A percentile compares a stretch with the other conserved stretches of the same genome.
Evolutionary conservation across 1,139 yeast species (phyloP).

Genomic region (Pichia sp.): DNA sequence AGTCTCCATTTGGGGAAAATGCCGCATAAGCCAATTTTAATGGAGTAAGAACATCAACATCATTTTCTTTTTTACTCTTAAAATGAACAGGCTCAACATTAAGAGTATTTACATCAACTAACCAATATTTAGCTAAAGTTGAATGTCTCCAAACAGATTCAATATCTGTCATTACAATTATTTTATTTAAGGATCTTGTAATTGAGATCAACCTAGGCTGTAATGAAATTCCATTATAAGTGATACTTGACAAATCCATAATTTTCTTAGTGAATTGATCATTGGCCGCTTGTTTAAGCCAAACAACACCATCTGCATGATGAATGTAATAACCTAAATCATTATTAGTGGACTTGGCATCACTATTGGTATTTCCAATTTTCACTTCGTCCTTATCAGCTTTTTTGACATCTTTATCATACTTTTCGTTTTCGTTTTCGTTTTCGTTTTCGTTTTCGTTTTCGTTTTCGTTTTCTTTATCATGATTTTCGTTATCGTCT

Average conservation of each 20-base stretch:
- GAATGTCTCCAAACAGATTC: constrained; percentile 74
- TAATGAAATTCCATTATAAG: constrained; percentile 16
- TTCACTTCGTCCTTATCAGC: neutral
- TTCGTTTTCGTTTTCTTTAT: constrained; percentile 6
- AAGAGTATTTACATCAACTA: constrained; percentile 39
- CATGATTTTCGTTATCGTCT: constrained; percentile 4
- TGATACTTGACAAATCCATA: constrained; percentile 15
- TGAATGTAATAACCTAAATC: constrained; percentile 29
- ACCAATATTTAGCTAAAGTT: constrained; percentile 59
- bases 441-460: constrained; percentile 3
- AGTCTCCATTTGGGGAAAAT: constrained; percentile 70
- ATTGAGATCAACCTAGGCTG: constrained; percentile 27
- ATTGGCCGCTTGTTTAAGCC: constrained; percentile 26
- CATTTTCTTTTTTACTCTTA: constrained; percentile 20
- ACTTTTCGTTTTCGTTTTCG: neutral
- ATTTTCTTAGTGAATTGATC: constrained; percentile 18
- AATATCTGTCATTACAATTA: constrained; percentile 46
- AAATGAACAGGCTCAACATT: constrained; percentile 38
- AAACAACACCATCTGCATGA: constrained; percentile 12
- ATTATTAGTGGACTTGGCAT: constrained; percentile 2
- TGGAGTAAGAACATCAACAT: constrained; percentile 20
- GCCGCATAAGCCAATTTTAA: constrained; percentile 45
- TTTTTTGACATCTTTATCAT: neutral
- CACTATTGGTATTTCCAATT: neutral
- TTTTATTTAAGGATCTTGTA: constrained; percentile 38